A percentile compares a stretch with the other conserved stretches of the same genome.
phyloP scores from a whole-genome alignment of 2,329 filamentous ascomycete genomes.

The Hypomyces perniciosus region DNA sequence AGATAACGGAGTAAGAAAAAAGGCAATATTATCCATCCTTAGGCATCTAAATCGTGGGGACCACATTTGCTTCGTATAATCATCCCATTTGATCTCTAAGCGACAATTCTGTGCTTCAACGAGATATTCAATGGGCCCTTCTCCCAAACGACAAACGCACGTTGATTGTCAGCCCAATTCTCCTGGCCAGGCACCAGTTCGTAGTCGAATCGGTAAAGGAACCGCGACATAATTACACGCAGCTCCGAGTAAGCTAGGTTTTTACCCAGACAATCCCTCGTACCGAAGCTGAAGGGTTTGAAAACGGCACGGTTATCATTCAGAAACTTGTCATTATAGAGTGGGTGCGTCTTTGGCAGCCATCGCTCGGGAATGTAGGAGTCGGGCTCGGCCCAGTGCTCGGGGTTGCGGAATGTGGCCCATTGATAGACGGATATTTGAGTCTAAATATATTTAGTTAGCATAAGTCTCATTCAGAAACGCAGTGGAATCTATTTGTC shows the following conservation, averaged over 20 bases:
- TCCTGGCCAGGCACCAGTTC: slow-evolving; percentile 21
- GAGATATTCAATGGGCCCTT: slow-evolving; percentile 15
- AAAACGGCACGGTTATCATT: slow-evolving; percentile 32
- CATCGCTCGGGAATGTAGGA: slow-evolving; percentile 45
- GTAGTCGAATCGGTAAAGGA: slow-evolving; percentile 43
- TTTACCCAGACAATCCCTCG: slow-evolving; percentile 36
- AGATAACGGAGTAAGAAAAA: too few species aligned
- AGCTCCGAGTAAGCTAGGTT: slow-evolving; percentile 42
- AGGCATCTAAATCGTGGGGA: too few species aligned
- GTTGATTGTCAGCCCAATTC: slow-evolving; percentile 18
- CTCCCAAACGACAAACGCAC: slow-evolving; percentile 16
- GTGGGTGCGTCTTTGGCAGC: slow-evolving; percentile 18
- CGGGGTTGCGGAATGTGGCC: slow-evolving; percentile 37
- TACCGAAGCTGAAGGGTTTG: slow-evolving; percentile 34
- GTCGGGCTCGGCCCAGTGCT: slow-evolving; percentile 39
- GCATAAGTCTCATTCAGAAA: not conserved
- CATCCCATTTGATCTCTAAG: not conserved
- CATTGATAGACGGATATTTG: slow-evolving; percentile 38
- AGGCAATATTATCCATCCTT: too few species aligned
- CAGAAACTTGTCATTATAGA: slow-evolving; percentile 32
- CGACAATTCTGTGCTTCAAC: not conserved
- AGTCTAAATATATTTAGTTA: slow-evolving; percentile 25
- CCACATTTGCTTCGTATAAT: too few species aligned
- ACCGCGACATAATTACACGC: slow-evolving; percentile 38
- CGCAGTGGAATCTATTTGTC: slow-evolving; percentile 25